Percentiles rank a stretch among this genome's conserved stretches.
phyloP scores from a whole-genome alignment of 495 filamentous ascomycete species.

The Chaetomium fimeti region DNA sequence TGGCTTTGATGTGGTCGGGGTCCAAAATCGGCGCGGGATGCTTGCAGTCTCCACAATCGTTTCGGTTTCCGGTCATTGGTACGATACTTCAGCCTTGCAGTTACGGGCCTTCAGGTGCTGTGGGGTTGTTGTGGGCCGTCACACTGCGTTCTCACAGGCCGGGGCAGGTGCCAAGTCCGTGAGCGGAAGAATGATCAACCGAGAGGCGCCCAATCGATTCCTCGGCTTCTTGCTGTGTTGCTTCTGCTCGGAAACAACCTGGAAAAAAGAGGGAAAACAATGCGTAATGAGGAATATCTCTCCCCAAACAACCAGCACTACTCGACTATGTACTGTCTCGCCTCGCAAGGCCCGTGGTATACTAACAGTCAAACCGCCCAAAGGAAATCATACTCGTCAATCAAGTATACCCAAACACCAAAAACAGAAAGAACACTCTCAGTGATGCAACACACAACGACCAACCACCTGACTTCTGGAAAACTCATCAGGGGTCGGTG shows the following conservation, averaged over 20 bases:
- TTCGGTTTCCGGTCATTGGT: background rate
- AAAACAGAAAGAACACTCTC: conserved; percentile 2
- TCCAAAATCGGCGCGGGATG: conserved; percentile 11
- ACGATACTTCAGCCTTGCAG: conserved; percentile 16
- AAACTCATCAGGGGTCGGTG: background rate
- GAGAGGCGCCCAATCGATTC: background rate
- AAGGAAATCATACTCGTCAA: conserved; percentile 6
- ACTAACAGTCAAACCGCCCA: conserved; percentile 8
- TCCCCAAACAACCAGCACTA: background rate
- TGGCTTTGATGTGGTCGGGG: conserved; percentile 4
- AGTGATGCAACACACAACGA: background rate
- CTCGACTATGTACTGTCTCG: conserved; percentile 19
- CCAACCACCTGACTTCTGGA: background rate
- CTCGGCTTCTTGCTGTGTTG: background rate
- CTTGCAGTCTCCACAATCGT: conserved; percentile 1
- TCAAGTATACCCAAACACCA: background rate
- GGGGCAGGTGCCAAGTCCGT: background rate
- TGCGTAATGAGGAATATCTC: background rate
- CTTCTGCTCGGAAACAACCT: background rate
- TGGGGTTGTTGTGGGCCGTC: background rate
- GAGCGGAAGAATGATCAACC: background rate
- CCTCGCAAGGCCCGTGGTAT: conserved; percentile 18
- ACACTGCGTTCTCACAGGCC: too few species aligned
- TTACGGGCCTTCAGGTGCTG: background rate
- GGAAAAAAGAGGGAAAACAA: background rate